Evolutionary conservation across 2,329 filamentous ascomycete genomes (phyloP).

Genomic region (Scopulariopsis brevicaulis): DNA sequence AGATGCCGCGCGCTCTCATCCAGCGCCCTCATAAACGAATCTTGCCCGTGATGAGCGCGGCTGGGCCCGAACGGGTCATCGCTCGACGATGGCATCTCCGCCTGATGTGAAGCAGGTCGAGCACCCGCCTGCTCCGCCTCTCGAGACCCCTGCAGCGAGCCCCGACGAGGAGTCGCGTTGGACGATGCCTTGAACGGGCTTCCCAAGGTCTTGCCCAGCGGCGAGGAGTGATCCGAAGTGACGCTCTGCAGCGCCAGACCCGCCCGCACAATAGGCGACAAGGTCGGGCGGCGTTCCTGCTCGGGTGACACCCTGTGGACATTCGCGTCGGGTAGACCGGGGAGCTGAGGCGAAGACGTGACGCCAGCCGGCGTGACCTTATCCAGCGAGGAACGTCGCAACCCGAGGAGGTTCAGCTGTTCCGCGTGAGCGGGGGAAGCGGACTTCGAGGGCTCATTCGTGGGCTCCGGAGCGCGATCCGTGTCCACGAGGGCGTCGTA

Average conservation of each 20-base stretch:
- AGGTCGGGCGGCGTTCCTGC: constrained; percentile 22
- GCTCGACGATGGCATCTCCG: not conserved
- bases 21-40: constrained; percentile 20
- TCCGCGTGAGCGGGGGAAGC: not conserved
- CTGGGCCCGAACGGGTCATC: constrained; percentile 18
- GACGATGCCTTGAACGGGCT: constrained; percentile 40
- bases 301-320: not conserved
- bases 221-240: constrained; percentile 46
- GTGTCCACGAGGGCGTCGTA: not conserved
- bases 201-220: constrained; percentile 38
- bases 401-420: not conserved
- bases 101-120: not conserved
- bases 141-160: not conserved
- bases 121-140: not conserved
- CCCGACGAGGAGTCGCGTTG: not conserved
- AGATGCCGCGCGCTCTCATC: constrained; percentile 14
- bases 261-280: constrained; percentile 48
- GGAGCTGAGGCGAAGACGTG: constrained; percentile 2
- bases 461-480: not conserved
- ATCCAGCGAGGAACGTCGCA: not conserved
- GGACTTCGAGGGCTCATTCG: not conserved
- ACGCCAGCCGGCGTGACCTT: not conserved
- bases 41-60: constrained; percentile 15
- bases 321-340: not conserved
- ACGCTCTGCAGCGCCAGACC: constrained; percentile 45